These are phyloP conservation scores for Yamadazyma atmosphaerica DNA, from an alignment of 1,139 yeast genomes.

Conservation along the genomic window DNA sequence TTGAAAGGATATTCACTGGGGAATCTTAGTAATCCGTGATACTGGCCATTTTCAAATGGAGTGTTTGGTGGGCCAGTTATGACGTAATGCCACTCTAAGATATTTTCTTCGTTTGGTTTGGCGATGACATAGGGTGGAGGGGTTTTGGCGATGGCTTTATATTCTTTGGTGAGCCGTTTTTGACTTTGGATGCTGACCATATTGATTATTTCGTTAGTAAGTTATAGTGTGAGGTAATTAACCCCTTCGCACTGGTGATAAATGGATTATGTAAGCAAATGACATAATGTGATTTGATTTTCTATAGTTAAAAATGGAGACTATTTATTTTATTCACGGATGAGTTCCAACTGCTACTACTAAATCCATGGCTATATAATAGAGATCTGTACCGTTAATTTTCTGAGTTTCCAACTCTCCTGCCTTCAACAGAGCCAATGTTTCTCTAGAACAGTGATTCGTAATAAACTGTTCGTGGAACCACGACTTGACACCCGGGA, in stretches of 20 bases:
- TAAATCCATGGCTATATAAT: slow-evolving; percentile 14
- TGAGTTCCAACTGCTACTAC: not conserved
- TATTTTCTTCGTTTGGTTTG: slow-evolving; percentile 77
- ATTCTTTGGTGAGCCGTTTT: slow-evolving; percentile 71
- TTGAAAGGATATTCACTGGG: slow-evolving; percentile 88
- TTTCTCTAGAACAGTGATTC: slow-evolving; percentile 23
- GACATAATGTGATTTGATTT: too few species aligned
- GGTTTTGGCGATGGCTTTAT: slow-evolving; percentile 65
- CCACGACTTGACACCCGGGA: slow-evolving; percentile 24
- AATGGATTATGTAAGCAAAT: not conserved
- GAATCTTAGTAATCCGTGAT: slow-evolving; percentile 84
- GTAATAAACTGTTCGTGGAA: slow-evolving; percentile 22
- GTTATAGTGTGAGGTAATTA: not conserved
- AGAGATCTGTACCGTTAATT: slow-evolving; percentile 8
- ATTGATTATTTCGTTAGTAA: too few species aligned
- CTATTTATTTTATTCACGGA: too few species aligned
- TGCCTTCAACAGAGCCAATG: slow-evolving; percentile 15
- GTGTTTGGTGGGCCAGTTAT: slow-evolving; percentile 87
- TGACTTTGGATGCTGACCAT: slow-evolving; percentile 18
- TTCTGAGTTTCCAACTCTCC: slow-evolving; percentile 13
- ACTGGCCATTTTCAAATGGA: slow-evolving; percentile 85
- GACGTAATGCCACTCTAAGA: slow-evolving; percentile 75
- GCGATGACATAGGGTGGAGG: slow-evolving; percentile 85
- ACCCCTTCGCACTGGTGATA: not conserved
- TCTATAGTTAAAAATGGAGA: too few species aligned